Conservation (phyloP, 768 basidiomycete genomes). For the Tulasnella sp. region DNA sequence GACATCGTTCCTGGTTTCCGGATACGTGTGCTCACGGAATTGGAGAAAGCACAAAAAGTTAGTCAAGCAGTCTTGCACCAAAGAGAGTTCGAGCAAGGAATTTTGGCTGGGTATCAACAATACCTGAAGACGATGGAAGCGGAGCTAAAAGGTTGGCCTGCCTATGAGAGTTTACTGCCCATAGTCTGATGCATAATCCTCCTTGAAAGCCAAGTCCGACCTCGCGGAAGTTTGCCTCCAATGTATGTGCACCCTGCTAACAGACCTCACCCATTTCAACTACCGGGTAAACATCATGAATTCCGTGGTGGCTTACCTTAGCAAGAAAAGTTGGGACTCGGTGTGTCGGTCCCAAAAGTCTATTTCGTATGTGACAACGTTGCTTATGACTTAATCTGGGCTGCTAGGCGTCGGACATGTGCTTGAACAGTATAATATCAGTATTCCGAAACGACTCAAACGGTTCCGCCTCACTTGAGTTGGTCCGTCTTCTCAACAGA, state of each 20-base stretch:
- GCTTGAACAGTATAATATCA: slow-evolving; percentile 75
- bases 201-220: slow-evolving; percentile 61
- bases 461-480: slow-evolving; percentile 80
- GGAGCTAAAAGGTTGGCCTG: slow-evolving; percentile 76
- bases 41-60: slow-evolving; percentile 90
- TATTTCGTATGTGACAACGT: background rate
- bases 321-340: slow-evolving; percentile 86
- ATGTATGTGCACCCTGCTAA: slow-evolving; percentile 85
- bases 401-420: slow-evolving; percentile 77
- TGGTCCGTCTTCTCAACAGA: slow-evolving; percentile 86
- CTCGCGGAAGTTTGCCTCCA: slow-evolving; percentile 71
- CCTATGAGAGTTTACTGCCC: background rate
- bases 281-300: slow-evolving; percentile 92
- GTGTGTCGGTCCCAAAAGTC: slow-evolving; percentile 51
- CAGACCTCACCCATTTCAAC: slow-evolving; percentile 92
- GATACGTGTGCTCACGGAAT: slow-evolving; percentile 86
- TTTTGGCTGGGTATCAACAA: slow-evolving; percentile 83
- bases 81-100: slow-evolving; percentile 94
- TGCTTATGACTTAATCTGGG: slow-evolving; percentile 31
- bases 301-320: slow-evolving; percentile 78
- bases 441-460: slow-evolving; percentile 84
- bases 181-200: slow-evolving; percentile 41
- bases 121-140: slow-evolving; percentile 84
- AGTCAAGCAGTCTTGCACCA: slow-evolving; percentile 87
- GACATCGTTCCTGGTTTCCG: too few species aligned